Conservation (phyloP, 2,329 filamentous ascomycete genomes). For the Fonsecaea erecta region DNA sequence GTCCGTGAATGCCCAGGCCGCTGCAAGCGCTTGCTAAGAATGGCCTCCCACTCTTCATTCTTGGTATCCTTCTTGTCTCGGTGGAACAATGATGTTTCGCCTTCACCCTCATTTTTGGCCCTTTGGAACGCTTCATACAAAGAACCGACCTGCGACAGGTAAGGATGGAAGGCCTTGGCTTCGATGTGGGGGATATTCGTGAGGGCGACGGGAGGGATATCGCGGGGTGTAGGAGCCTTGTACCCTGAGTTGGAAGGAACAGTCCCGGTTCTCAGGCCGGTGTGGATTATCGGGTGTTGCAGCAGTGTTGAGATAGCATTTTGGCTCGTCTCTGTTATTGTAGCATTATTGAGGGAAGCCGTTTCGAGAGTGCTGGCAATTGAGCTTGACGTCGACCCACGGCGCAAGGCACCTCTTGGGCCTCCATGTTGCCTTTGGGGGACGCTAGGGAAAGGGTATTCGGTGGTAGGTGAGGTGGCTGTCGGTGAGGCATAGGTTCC, state of each 20-base stretch:
- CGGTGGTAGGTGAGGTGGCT: slow-evolving; percentile 23
- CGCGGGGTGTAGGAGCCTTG: slow-evolving; percentile 79
- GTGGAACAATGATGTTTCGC: slow-evolving; percentile 55
- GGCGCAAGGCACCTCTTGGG: slow-evolving; percentile 53
- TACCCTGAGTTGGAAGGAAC: slow-evolving; percentile 70
- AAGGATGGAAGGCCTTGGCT: slow-evolving; percentile 76
- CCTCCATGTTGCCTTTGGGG: slow-evolving; percentile 19
- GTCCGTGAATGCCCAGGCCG: slow-evolving; percentile 45
- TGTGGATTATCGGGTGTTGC: slow-evolving; percentile 85
- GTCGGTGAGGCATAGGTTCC: slow-evolving; percentile 24
- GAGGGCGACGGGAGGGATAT: slow-evolving; percentile 91
- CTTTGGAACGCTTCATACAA: slow-evolving; percentile 88
- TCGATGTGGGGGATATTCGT: slow-evolving; percentile 87
- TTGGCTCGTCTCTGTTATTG: slow-evolving; percentile 74
- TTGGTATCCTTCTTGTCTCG: slow-evolving; percentile 47
- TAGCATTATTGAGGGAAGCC: slow-evolving; percentile 55
- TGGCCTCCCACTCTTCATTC: slow-evolving; percentile 55
- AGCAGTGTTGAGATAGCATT: slow-evolving; percentile 97
- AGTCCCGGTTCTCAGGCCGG: slow-evolving; percentile 80
- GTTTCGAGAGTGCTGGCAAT: slow-evolving; percentile 81
- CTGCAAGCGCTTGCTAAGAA: slow-evolving; percentile 52
- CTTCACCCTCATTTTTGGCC: slow-evolving; percentile 76
- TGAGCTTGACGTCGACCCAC: slow-evolving; percentile 86
- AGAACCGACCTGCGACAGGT: slow-evolving; percentile 81
- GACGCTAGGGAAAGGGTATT: slow-evolving; percentile 36